Percentiles rank a stretch among this genome's conserved stretches.
Evolutionary conservation across 371 early-diverging fungal genomes (phyloP).

Genomic region (Lichtheimia ornata): DNA sequence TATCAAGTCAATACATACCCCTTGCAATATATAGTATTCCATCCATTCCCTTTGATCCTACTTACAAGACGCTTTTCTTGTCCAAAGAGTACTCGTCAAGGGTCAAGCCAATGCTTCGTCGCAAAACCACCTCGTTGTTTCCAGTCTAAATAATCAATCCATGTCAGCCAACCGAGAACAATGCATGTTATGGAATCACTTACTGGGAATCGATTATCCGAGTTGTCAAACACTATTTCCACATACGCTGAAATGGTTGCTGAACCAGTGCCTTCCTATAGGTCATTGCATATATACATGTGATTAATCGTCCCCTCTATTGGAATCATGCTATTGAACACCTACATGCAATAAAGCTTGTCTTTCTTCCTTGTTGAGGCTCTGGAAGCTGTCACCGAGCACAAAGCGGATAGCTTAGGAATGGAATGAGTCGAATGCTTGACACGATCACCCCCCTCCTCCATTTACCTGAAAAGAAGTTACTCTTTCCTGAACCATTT

Average conservation of each 20-base stretch:
- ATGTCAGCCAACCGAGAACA: neutral
- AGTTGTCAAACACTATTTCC: constrained; percentile 97
- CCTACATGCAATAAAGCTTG: constrained; percentile 90
- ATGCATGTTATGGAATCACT: constrained; percentile 17
- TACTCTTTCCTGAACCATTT: constrained; percentile 99
- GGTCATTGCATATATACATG: too few relatives aligned
- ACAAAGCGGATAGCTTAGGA: constrained; percentile 92
- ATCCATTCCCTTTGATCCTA: neutral
- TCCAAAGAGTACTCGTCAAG: constrained; percentile 98
- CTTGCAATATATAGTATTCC: neutral
- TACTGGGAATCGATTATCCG: constrained; percentile 92
- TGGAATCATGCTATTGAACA: neutral
- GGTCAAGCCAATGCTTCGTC: constrained; percentile 94
- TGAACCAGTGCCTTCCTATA: constrained; percentile 91
- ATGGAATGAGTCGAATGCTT: neutral
- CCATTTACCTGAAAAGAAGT: constrained; percentile 88
- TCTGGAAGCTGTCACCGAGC: constrained; percentile 93
- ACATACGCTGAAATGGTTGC: constrained; percentile 96
- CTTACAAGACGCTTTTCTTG: constrained; percentile 79
- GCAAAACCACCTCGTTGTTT: constrained; percentile 84
- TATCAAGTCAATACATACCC: neutral
- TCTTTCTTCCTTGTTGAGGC: constrained; percentile 91
- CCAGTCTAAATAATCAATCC: constrained; percentile 64
- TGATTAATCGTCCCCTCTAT: too few relatives aligned
- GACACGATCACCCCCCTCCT: too few relatives aligned